These are phyloP conservation scores for Vigna hirtella DNA, from an alignment of 306 rosid genomes.

Conservation along the genomic window DNA sequence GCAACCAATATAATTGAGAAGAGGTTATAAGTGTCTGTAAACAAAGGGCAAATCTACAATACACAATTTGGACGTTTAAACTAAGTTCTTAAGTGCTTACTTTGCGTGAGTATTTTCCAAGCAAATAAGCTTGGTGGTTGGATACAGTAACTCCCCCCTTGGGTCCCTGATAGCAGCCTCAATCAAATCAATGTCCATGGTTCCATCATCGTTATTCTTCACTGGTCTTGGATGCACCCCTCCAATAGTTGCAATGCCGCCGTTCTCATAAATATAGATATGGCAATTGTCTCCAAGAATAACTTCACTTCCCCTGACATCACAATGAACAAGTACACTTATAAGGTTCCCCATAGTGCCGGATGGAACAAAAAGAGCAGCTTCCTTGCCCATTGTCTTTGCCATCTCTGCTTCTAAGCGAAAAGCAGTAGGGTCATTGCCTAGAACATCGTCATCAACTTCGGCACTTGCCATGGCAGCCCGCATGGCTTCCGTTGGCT, in stretches of 20 bases:
- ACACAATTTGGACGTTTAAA: neutral
- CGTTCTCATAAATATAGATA: conserved; percentile 83
- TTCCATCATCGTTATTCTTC: conserved; percentile 80
- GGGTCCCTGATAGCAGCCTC: conserved; percentile 88
- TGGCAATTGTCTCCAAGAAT: conserved; percentile 85
- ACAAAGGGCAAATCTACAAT: neutral
- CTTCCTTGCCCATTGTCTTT: conserved; percentile 77
- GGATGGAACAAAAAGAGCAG: conserved; percentile 90
- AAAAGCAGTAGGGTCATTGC: conserved; percentile 74
- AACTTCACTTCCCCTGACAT: conserved; percentile 90
- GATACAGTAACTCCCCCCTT: conserved; percentile 61
- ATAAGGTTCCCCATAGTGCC: conserved; percentile 98
- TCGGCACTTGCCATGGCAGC: conserved; percentile 92
- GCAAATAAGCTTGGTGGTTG: conserved; percentile 90
- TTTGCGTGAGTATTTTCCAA: conserved; percentile 93
- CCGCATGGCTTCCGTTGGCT: conserved; percentile 82
- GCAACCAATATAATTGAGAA: neutral
- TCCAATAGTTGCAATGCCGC: conserved; percentile 90
- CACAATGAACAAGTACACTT: conserved; percentile 86
- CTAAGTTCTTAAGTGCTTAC: conserved; percentile 51
- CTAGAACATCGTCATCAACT: conserved; percentile 85
- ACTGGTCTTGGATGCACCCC: conserved; percentile 87
- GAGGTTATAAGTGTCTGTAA: neutral
- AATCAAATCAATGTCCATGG: conserved; percentile 78
- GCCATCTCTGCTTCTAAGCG: conserved; percentile 81